Evolutionary conservation across 331 rosid genomes (phyloP), one percentile per base, ranked within the genome.

Genomic region (Quercus tomentella): DNA sequence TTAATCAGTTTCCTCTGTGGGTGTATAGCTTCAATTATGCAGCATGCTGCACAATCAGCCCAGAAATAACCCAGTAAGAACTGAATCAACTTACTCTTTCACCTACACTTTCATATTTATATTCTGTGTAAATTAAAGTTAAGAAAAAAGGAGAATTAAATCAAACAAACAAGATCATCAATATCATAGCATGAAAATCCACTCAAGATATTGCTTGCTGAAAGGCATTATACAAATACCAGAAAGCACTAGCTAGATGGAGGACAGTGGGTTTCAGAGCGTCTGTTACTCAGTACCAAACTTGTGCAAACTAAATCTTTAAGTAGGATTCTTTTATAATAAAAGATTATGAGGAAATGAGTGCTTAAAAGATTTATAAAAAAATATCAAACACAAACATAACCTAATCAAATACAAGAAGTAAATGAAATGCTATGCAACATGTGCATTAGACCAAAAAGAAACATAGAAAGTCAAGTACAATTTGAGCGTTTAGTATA

Each of bases 261-360:
- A 77, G 58, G 43, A 61, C n/a, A 31, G 62, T 52, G 66, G 58
- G n/a, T 41, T 30, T 23, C 35, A 18, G 60, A 21, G 33, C 23
- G 35, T 14, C 52, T 55, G 60, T 28, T 22, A 30, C 49, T 26
- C 71, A 26, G 41, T 54, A 28, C 70, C 63, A 62, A 72, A 65
- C n/a, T 77, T 72, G 67, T 20, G 45, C 65, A 82, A 77, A 72
- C 45, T 23, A 21, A 26, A 77, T 63, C 37, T 28, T 81, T 37
- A 63, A 60, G 37, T 14, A 62, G 41, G 33, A 16, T 14, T 62
- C 69, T 26, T 26, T 41, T 41, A 41, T 41, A 37, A 41, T 28
- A 25, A 17, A 12, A 25, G 16, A 12, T 22, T 28, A 26, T 26
- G 30, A 63, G 22, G 21, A 65, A 65, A 30, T 30, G 23, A 30